Percentiles rank a stretch among this genome's conserved stretches.
Evolutionary conservation across 2,329 filamentous ascomycete species (phyloP).

Genomic region (Esteya vermicola): DNA sequence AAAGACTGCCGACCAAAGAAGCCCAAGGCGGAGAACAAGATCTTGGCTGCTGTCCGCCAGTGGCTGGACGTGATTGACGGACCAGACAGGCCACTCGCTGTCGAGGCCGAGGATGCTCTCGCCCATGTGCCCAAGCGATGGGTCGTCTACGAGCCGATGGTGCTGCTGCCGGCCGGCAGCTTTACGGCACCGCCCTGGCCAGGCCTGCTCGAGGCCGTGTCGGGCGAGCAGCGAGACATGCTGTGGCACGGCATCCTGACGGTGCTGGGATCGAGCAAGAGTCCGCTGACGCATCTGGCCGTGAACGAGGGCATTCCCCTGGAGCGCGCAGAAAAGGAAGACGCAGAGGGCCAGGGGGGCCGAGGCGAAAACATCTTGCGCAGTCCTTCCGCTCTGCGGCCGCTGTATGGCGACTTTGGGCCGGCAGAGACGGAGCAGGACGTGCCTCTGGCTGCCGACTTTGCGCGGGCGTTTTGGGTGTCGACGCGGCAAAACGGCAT

Average conservation of each 20-base stretch:
- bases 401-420: constrained; percentile 65
- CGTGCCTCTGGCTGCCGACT: constrained; percentile 32
- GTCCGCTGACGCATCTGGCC: constrained; percentile 39
- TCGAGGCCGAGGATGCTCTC: constrained; percentile 15
- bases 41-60: constrained; percentile 19
- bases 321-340: too few species aligned
- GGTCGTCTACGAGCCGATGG: constrained; percentile 47
- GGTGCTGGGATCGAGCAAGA: constrained; percentile 25
- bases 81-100: not conserved
- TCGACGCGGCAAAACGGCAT: constrained; percentile 66
- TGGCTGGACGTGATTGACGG: constrained; percentile 16
- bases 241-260: constrained; percentile 37
- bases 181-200: constrained; percentile 31
- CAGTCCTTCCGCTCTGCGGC: constrained; percentile 54
- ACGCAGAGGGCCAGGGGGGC: too few species aligned
- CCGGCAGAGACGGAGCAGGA: constrained; percentile 17
- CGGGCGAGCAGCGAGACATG: constrained; percentile 12
- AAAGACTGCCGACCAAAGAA: constrained; percentile 5
- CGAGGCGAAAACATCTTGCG: constrained; percentile 53
- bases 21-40: constrained; percentile 20
- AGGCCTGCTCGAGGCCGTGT: constrained; percentile 16
- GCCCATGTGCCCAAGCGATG: constrained; percentile 39
- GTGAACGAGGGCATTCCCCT: constrained; percentile 48
- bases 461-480: constrained; percentile 63
- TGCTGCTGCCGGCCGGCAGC: constrained; percentile 43